Evolutionary conservation across 805 yeast species (phyloP).

Genomic region (Brettanomyces bruxellensis): DNA sequence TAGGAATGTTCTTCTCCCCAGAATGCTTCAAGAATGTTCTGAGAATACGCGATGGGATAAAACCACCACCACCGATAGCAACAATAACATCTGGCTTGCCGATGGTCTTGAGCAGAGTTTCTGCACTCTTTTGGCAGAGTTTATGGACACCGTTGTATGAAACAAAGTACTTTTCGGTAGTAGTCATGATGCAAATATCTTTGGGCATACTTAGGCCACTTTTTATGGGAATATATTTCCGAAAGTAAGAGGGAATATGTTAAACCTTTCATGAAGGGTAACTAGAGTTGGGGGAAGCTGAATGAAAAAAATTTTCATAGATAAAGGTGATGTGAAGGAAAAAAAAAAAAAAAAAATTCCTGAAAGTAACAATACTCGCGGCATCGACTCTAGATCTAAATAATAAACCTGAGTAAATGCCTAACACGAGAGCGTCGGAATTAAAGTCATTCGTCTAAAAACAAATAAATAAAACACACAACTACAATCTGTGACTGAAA

Average conservation of each 20-base stretch:
- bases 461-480: too few species aligned
- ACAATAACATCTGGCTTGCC: slow-evolving; percentile 44
- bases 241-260: neutral
- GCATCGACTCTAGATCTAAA: too few species aligned
- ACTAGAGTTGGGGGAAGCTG: neutral
- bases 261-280: neutral
- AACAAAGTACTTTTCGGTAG: slow-evolving; percentile 43
- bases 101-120: slow-evolving; percentile 17
- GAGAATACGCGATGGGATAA: slow-evolving; percentile 59
- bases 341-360: neutral
- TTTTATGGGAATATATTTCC: neutral
- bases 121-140: slow-evolving; percentile 51
- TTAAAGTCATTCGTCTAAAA: too few species aligned
- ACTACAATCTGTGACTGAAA: neutral
- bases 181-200: slow-evolving; percentile 17
- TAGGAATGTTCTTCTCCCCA: slow-evolving; percentile 59
- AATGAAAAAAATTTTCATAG: neutral
- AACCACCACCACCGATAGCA: slow-evolving; percentile 70
- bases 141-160: slow-evolving; percentile 79
- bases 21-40: slow-evolving; percentile 51
- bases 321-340: neutral
- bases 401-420: too few species aligned
- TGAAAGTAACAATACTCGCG: neutral
- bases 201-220: neutral
- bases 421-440: too few species aligned